Base-by-base conservation (phyloP, 163 green algal genomes). In the Chlorella variabilis region DNA sequence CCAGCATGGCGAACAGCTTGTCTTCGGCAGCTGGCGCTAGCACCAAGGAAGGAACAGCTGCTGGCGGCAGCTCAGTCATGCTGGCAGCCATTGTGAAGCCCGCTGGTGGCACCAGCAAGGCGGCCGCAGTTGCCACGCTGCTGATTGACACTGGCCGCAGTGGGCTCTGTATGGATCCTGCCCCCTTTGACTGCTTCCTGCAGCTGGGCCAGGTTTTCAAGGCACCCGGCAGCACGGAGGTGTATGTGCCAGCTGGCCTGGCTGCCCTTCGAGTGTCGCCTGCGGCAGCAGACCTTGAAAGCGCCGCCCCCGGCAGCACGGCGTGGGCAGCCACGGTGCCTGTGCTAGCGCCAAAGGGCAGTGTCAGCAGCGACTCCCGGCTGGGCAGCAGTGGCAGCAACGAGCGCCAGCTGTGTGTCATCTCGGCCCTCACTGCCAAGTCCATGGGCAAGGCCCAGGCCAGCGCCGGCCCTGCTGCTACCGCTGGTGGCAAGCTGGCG, bases 131-230 rank as follows among this genome's bases (percentile, higher is more conserved):
- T n/a, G 73, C 71, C 21, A 29, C 17, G 33, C 49, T 90, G 41
- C 11, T 71, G 21, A 56, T 25, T 2, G 71, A 20, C 23, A 82
- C 48, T 23, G 85, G 76, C 3, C 42, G 69, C 54, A 75, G 45
- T 27, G 78, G 86, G 27, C 41, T 90, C 13, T 66, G 86, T 31
- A 51, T 94, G 38, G 88, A 92, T 34, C 85, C 88, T 8, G 88
- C 85, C 0, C 27, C 90, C 58, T 82, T 95, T 48, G 91, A 95
- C 75, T 89, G 81, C 77, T 88, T 83, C 54, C 59, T 95, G 51
- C 91, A 95, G 86, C 87, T 95, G 23, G 91, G 91, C 0, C 88
- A 92, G 80, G 80, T 90, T 15, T 89, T 93, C 63, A 80, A 90
- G 31, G 51, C 41, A 39, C 38, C 29, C 39, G 58, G 61, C 42